Evolutionary conservation across 2,329 filamentous ascomycete species (phyloP).

Genomic region (Calonectria multiphialidica): DNA sequence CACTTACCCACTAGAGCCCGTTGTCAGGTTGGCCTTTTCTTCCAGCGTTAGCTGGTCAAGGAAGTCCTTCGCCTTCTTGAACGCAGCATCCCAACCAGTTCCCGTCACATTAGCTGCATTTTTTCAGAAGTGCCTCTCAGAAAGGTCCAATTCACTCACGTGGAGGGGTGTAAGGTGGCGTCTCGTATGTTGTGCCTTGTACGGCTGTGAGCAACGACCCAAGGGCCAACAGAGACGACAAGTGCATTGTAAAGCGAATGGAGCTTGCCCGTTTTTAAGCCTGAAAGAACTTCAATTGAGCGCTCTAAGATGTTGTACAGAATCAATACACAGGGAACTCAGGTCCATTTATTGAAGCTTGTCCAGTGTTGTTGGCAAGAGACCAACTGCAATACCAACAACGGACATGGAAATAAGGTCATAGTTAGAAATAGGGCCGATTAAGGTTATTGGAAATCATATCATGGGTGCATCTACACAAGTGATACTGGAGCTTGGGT

Average conservation of each 20-base stretch:
- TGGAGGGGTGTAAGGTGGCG: not conserved
- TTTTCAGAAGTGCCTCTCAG: not conserved
- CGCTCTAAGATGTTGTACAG: not conserved
- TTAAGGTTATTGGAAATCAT: not conserved
- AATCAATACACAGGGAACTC: not conserved
- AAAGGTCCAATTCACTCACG: not conserved
- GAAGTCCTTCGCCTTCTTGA: not conserved
- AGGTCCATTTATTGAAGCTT: not conserved
- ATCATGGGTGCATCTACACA: not conserved
- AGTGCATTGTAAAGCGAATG: not conserved
- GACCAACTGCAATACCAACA: no score
- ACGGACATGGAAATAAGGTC: not conserved
- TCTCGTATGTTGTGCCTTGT: not conserved
- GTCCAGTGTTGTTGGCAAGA: not conserved
- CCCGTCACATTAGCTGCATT: not conserved
- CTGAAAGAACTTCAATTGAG: not conserved
- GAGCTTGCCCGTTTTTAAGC: no score
- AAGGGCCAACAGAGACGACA: not conserved
- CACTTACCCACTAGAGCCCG: not conserved
- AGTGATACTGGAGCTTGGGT: not conserved
- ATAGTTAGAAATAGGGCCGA: slow-evolving; percentile 1
- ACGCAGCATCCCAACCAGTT: not conserved
- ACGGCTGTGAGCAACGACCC: not conserved
- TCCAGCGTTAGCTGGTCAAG: not conserved
- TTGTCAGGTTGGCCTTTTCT: slow-evolving; percentile 7